Evolutionary conservation across 441 rosid genomes (phyloP), one percentile per base, ranked within the genome.

Genomic region (Sinapis alba): DNA sequence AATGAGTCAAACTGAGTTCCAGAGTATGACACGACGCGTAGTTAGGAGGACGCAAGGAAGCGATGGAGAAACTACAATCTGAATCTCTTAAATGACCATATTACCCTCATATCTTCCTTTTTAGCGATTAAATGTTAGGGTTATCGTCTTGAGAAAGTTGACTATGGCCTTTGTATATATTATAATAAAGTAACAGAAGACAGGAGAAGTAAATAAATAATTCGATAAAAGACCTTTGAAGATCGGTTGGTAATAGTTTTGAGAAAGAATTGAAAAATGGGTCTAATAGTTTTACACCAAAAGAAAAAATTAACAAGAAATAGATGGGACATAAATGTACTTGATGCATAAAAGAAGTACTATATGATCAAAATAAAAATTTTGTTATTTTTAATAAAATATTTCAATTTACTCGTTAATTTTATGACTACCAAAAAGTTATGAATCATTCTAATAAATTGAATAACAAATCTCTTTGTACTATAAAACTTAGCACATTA

Each of bases 211-310:
- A 70, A 57, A 77, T 56, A 23, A 62, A 43, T 77, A 26, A 71
- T 58, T 77, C 34, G 2, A 47, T 5, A 30, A 23, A 0, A 24
- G 19, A 24, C 26, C 8, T 69, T 77, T 77, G 76, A 77, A 71
- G 76, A 77, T 65, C 76, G 68, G 76, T 71, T 77, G 76, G 72
- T 77, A n/a, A 12, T 24, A 58, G 24, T 70, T 65, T 71, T 36
- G 34, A 71, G 65, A 54, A 62, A 23, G 6, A 18, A 11, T 11
- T 19, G 28, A 43, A 65, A 45, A 59, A 27, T 45, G 67, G 21
- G 57, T 34, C 27, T 75, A 18, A 54, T 27, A 12, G 45, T 32
- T 66, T 26, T 62, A 60, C 4, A 10, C 27, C 6, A 21, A 5
- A 12, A 19, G 24, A 32, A 2, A 13, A 30, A 8, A 30, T 23